phyloP scores from a whole-genome alignment of 1,284 basidiomycete species.

The Lentinus polychrous region DNA sequence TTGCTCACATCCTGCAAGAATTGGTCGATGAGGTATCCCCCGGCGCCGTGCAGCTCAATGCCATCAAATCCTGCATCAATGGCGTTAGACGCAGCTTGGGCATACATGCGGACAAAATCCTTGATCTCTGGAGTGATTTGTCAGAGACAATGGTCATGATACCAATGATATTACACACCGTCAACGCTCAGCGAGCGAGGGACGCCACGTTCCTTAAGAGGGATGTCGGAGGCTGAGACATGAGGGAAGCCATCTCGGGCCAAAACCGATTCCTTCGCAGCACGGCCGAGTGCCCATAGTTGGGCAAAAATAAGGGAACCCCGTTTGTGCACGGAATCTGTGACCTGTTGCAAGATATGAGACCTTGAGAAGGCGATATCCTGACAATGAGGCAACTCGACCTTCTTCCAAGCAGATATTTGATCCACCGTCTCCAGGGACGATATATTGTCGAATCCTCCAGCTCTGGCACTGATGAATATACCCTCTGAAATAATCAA shows the following conservation, averaged over 20 bases:
- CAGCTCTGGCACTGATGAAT: conserved; percentile 29
- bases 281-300: conserved; percentile 39
- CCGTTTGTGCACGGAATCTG: conserved; percentile 14
- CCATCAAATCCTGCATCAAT: conserved; percentile 27
- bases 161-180: conserved; percentile 2
- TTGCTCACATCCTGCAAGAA: conserved; percentile 33
- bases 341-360: too few relatives aligned
- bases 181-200: conserved; percentile 18
- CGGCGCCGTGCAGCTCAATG: conserved; percentile 25
- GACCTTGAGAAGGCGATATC: too few relatives aligned
- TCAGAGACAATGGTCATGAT: not conserved
- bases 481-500: conserved; percentile 39
- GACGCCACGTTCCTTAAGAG: conserved; percentile 29
- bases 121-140: conserved; percentile 17
- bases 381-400: conserved; percentile 12
- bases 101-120: conserved; percentile 17
- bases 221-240: conserved; percentile 33
- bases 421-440: conserved; percentile 35
- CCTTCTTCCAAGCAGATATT: conserved; percentile 35
- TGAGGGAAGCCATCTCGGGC: conserved; percentile 28
- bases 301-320: conserved; percentile 34
- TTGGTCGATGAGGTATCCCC: conserved; percentile 31
- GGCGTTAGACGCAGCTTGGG: conserved; percentile 19
- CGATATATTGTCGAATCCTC: conserved; percentile 28
- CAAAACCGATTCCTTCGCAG: conserved; percentile 24